Evolutionary conservation across 208 protist genomes (phyloP), one percentile per base, ranked within the genome.

Genomic region (Leishmania guyanensis): DNA sequence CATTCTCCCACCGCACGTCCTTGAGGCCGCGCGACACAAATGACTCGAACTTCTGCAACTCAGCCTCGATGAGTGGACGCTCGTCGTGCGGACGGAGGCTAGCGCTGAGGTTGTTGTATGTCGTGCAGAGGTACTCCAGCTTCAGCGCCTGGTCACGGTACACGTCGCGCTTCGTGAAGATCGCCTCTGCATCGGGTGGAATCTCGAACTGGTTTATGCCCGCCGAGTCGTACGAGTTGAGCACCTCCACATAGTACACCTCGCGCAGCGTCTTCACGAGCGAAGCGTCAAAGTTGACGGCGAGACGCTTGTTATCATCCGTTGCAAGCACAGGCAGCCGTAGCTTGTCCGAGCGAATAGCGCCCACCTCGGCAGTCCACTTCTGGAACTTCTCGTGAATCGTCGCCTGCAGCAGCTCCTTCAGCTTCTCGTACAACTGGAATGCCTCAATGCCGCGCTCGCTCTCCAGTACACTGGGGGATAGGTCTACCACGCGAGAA

Each of bases 231-330:
- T 93, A 96, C 26, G 96, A 96, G 85, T 98, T 98, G 75, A 99
- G 93, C 29, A 97, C 89, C 81, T 98, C 93, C 33, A 99, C 78
- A 87, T 99, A 99, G 85, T 98, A 98, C 54, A 99, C 96, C 88
- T 99, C 99, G 72, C 96, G 93, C 65, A 99, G 90, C 69, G 98
- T 96, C 79, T 96, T 94, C 36, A 99, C 96, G 22, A 99, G 92
- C 5, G 91, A 90, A n/a, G 96, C 83, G 85, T 99, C 98, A 85
- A 99, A 99, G 89, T 99, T 99, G 66, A 99, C 98, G 26, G 83
- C 76, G 20, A 99, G 82, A 22, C 78, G 77, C 43, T 88, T 80
- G 56, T 90, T 91, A 48, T 75, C 73, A 83, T 92, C 88, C 83
- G 93, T 83, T 56, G 80, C 64, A 46, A 99, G 90, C 36, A 99